Evolutionary conservation across 208 protist species (phyloP).

Genomic region (Endotrypanum monterogeii): DNA sequence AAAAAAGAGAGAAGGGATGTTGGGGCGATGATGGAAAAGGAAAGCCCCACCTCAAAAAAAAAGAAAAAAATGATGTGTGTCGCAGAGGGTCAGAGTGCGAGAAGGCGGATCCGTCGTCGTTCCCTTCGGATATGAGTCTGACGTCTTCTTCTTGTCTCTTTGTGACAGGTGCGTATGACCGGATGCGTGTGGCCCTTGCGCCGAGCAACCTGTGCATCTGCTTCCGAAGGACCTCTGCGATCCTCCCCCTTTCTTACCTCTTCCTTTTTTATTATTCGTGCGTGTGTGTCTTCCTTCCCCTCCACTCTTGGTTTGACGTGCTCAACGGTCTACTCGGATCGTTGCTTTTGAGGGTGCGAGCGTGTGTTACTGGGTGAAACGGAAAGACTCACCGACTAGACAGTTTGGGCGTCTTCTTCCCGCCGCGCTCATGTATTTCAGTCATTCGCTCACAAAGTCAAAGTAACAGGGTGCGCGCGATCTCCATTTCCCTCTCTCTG

Average conservation of each 20-base stretch:
- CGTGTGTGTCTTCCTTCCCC: background rate
- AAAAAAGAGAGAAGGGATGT: background rate
- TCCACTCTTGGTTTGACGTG: no score
- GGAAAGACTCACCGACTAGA: background rate
- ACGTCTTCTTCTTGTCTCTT: background rate
- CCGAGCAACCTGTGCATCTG: background rate
- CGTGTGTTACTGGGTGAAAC: background rate
- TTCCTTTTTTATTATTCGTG: background rate
- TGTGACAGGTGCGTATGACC: background rate
- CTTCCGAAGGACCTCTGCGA: background rate
- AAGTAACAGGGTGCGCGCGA: background rate
- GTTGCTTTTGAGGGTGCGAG: background rate
- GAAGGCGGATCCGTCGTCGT: background rate
- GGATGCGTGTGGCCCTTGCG: background rate
- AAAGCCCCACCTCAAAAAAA: no score
- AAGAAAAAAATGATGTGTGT: background rate
- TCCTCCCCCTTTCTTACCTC: background rate
- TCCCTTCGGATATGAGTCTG: background rate
- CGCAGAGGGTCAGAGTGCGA: background rate
- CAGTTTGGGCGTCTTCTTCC: background rate
- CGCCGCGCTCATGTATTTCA: background rate
- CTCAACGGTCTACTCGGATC: background rate
- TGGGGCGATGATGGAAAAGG: background rate
- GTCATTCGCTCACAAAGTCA: background rate
- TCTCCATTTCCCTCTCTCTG: no score